phyloP scores from a whole-genome alignment of 768 basidiomycete genomes.

The Naematelia aurantialba region DNA sequence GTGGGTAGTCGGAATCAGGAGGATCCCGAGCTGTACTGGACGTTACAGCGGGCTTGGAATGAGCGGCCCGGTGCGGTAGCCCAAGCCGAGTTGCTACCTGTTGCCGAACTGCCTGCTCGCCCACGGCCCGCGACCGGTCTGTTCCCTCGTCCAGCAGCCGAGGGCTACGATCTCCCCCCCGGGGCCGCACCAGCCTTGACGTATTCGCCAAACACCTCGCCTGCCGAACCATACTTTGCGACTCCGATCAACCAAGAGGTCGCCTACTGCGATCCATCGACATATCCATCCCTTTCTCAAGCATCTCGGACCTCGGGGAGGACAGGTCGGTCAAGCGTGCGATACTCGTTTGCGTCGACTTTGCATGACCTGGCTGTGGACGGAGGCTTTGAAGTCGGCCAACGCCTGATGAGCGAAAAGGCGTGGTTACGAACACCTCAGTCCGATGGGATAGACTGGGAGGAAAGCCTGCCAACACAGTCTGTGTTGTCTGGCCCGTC shows the following conservation, averaged over 20 bases:
- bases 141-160: constrained; percentile 2
- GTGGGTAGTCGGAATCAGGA: constrained; percentile 33
- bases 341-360: constrained; percentile 32
- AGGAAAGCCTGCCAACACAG: not conserved
- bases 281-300: not conserved
- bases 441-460: constrained; percentile 6
- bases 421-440: constrained; percentile 27
- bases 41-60: constrained; percentile 35
- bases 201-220: not conserved
- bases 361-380: constrained; percentile 35
- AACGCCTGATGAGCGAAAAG: constrained; percentile 27
- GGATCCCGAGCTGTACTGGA: constrained; percentile 34
- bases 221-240: not conserved
- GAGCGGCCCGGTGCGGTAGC: constrained; percentile 12
- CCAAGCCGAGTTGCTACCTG: not conserved
- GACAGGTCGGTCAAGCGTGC: not conserved
- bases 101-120: not conserved
- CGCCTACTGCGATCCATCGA: not conserved
- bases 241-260: not conserved
- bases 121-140: not conserved
- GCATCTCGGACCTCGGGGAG: not conserved
- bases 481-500: not conserved
- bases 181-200: not conserved
- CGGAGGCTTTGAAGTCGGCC: constrained; percentile 17
- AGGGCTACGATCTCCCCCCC: not conserved